phyloP scores from a whole-genome alignment of 2,329 filamentous ascomycete species.

The Penicillium sclerotigenum region DNA sequence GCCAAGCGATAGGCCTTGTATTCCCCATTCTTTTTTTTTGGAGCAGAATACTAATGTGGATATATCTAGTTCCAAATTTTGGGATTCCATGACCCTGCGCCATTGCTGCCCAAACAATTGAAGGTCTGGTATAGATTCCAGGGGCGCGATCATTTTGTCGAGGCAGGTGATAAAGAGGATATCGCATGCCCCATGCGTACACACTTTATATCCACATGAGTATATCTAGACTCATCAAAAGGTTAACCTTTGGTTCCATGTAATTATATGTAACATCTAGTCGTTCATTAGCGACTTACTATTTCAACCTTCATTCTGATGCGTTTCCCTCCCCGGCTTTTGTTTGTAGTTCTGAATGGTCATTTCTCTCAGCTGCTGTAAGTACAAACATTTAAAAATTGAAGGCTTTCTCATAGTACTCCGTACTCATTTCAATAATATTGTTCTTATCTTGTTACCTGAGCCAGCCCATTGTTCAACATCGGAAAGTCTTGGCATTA shows the following conservation, averaged over 20 bases:
- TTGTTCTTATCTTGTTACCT: not conserved
- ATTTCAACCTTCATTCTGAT: constrained; percentile 1
- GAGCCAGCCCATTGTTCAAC: not conserved
- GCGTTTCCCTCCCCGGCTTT: not conserved
- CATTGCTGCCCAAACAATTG: constrained; percentile 40
- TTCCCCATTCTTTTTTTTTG: not conserved
- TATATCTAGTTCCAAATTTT: constrained; percentile 38
- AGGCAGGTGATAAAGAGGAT: constrained; percentile 37
- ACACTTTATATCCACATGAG: constrained; percentile 29
- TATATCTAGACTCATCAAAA: not conserved
- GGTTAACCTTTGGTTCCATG: constrained; percentile 1
- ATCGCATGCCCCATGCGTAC: constrained; percentile 40
- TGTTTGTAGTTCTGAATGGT: not conserved
- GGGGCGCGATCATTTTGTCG: constrained; percentile 38
- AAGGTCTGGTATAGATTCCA: constrained; percentile 44
- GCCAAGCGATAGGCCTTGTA: not conserved
- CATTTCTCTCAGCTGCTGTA: too few relatives aligned
- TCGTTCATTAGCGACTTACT: constrained; percentile 4
- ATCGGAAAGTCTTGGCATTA: constrained; percentile 9
- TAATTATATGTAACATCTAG: constrained; percentile 15
- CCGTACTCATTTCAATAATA: not conserved
- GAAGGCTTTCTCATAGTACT: not conserved
- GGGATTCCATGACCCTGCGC: constrained; percentile 46
- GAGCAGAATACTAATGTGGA: constrained; percentile 17
- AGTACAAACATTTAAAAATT: rapidly evolving